These are phyloP conservation scores for Phytophthora cactorum DNA, from an alignment of 352 stramenopile genomes.

Conservation along the genomic window DNA sequence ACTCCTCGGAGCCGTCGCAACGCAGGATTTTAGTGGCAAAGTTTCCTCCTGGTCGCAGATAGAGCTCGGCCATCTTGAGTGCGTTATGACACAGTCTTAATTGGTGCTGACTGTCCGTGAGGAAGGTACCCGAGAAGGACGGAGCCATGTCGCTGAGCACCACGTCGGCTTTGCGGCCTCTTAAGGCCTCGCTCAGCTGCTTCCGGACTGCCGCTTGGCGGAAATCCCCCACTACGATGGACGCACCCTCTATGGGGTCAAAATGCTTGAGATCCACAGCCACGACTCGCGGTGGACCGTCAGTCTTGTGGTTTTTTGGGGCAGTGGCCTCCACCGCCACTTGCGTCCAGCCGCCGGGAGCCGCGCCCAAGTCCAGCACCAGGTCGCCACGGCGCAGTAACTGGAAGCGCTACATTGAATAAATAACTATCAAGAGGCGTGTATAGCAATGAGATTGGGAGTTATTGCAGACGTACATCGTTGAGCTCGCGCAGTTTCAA, in stretches of 20 bases:
- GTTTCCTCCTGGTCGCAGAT: conserved; percentile 73
- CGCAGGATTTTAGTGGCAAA: conserved; percentile 88
- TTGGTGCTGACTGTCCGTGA: conserved; percentile 80
- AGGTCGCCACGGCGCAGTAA: conserved; percentile 69
- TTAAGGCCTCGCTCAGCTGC: conserved; percentile 61
- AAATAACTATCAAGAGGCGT: conserved; percentile 1
- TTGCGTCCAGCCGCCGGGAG: conserved; percentile 87
- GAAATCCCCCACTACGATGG: conserved; percentile 85
- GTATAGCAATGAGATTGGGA: background rate
- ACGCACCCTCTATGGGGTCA: conserved; percentile 70
- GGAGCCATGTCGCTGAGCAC: conserved; percentile 92
- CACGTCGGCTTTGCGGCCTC: conserved; percentile 62
- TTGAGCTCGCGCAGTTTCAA: conserved; percentile 90
- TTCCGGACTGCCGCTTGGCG: conserved; percentile 57
- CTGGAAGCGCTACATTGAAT: conserved; percentile 34
- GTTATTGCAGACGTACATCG: conserved; percentile 31
- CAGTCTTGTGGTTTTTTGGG: conserved; percentile 16
- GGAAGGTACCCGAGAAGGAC: conserved; percentile 79
- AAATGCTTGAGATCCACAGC: conserved; percentile 80
- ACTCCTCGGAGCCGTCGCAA: conserved; percentile 78
- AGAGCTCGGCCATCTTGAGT: conserved; percentile 85
- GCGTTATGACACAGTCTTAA: conserved; percentile 88
- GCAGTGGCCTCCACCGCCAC: conserved; percentile 69
- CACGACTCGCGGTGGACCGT: conserved; percentile 49
- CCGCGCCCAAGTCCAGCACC: conserved; percentile 85